Base-by-base conservation (phyloP, 805 yeast genomes). In the Ogataea salicorniae region DNA sequence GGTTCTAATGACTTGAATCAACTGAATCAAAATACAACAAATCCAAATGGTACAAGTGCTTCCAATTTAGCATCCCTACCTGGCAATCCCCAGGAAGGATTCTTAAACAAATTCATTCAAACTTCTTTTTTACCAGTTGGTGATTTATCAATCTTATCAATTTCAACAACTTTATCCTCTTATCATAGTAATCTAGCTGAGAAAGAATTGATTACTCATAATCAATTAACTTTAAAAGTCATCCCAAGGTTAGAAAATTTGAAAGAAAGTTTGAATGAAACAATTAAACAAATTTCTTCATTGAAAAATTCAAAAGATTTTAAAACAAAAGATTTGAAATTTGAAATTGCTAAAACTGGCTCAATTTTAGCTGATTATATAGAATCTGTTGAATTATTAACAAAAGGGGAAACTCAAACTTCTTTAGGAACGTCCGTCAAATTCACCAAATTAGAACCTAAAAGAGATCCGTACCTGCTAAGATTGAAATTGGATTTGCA, bases 301-400 rank as follows among this genome's bases (percentile, higher is more conserved):
- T 63, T 83, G 42, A 83, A 79, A 54, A 55, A 55, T 23, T 59
- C 63, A 6, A 64, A 68, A 2, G 88, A 83, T 62, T 84, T 81
- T 66, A 81, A 80, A 53, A 59, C 63, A 5, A 76, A 78, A 41
- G 78, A 77, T 54, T 70, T 84, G 47, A 76, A 74, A 47, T 74
- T 70, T 49, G 88, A 84, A 54, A 75, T 84, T 34, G 80, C 83
- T 46, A 71, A 75, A 44, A 81, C 87, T 2, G 87, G 87, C 6
- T 77, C 77, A 45, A 60, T 77, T 16, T 61, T 83, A 46, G 69
- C 70, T 18, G 75, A 72, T 47, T 76, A 75, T 58, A 69, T 71
- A 37, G 66, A 71, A n/a, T 63, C 77, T 11, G 66, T 75, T 14
- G 76, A 71, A 45, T 63, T 68, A 40, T 62, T 73, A 46, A 70